These are phyloP conservation scores for Talaromyces atroroseus DNA, from an alignment of 2,329 filamentous ascomycete species.

Conservation along the genomic window DNA sequence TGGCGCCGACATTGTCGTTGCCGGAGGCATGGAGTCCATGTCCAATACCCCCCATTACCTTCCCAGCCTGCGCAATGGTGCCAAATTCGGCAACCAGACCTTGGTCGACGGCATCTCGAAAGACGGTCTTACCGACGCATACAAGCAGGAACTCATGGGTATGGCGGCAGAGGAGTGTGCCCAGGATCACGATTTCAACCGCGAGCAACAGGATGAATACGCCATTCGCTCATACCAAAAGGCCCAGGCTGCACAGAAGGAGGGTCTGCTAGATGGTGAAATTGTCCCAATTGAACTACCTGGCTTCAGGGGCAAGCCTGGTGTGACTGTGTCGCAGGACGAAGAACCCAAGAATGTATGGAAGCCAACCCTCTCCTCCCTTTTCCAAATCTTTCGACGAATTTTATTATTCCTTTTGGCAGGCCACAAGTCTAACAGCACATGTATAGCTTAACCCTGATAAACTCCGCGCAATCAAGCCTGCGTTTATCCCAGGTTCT, in stretches of 20 bases:
- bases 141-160: slow-evolving; percentile 96
- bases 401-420: too few relatives aligned
- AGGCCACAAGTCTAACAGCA: not conserved
- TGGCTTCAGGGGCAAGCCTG: slow-evolving; percentile 84
- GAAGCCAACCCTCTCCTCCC: not conserved
- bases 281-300: slow-evolving; percentile 86
- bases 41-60: slow-evolving; percentile 97
- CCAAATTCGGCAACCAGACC: slow-evolving; percentile 88
- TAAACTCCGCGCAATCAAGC: slow-evolving; percentile 79
- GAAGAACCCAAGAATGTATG: slow-evolving; percentile 89
- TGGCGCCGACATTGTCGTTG: slow-evolving; percentile 86
- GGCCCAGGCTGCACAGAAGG: slow-evolving; percentile 77
- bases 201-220: slow-evolving; percentile 89
- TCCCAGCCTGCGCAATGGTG: slow-evolving; percentile 74
- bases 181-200: slow-evolving; percentile 70
- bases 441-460: slow-evolving; percentile 60
- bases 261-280: slow-evolving; percentile 74
- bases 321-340: slow-evolving; percentile 72
- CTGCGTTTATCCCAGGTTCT: slow-evolving; percentile 66
- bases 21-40: slow-evolving; percentile 96
- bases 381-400: too few relatives aligned
- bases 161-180: slow-evolving; percentile 89
- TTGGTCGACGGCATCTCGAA: slow-evolving; percentile 88
- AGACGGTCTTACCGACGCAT: slow-evolving; percentile 91
- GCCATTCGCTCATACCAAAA: slow-evolving; percentile 93